Base-by-base conservation (phyloP, 2,329 filamentous ascomycete genomes). In the Daldinia sp. region DNA sequence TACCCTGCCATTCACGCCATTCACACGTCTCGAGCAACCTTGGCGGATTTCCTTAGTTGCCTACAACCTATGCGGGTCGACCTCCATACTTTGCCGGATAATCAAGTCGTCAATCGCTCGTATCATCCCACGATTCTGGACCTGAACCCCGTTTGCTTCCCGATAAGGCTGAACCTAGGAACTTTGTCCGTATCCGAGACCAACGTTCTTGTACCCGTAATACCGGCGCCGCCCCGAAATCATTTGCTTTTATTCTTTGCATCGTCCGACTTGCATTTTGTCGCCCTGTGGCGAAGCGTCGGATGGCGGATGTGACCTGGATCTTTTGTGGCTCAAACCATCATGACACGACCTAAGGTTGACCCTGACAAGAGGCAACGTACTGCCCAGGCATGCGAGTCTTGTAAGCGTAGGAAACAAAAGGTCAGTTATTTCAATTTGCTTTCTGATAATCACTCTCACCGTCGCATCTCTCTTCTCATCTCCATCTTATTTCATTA, bases 331-430 rank as follows among this genome's bases (percentile, higher is more conserved):
- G 72, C 72, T 70, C 64, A 68, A 71, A 74, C 65, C 72, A 76
- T 71, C 70, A 79, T 79, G 87, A 85, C 85, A 72, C 83, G 86
- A 73, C 83, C 83, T 57, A 87, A 83, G 77, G 85, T 89, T 67
- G 82, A 85, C 35, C 83, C 84, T 72, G 87, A 90, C 70, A 87
- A 89, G 78, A 84, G 89, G 71, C 86, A 88, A 79, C 86, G 89
- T 73, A 90, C 86, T 58, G 86, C 87, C 28, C 86, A 88, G 72
- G 89, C 89, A 44, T 91, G 89, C 77, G 86, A 89, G 70, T 86
- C 82, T 69, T 91, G 89, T 81, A 90, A 89, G 79, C 83, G 85
- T 67, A 85, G 89, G 69, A 91, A 91, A 78, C 89, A 91, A 80
- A 91, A 90, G 83, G 89, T 89, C 75, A 82, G 85, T 74, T 35